Evolutionary conservation across 2,329 filamentous ascomycete genomes (phyloP).

Genomic region (Juglanconis oblonga): DNA sequence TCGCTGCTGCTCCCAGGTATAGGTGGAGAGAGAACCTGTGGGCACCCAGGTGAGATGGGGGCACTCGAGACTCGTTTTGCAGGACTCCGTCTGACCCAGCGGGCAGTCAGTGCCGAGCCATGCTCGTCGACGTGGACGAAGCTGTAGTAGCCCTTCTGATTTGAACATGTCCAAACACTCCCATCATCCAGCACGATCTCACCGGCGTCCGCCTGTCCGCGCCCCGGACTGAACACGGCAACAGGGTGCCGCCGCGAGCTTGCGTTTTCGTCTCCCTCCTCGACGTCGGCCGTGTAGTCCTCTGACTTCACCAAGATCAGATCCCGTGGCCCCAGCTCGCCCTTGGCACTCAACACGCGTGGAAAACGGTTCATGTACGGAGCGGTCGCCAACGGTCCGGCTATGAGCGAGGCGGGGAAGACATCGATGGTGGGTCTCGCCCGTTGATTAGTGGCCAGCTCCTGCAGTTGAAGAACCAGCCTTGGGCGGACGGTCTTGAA

Average conservation of each 20-base stretch:
- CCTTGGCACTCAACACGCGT: conserved; percentile 60
- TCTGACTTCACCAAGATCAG: conserved; percentile 71
- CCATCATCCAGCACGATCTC: conserved; percentile 68
- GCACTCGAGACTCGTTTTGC: conserved; percentile 23
- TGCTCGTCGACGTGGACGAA: conserved; percentile 59
- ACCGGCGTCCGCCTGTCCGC: conserved; percentile 48
- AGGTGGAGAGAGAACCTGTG: background rate
- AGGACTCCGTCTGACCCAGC: conserved; percentile 61
- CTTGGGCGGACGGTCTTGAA: conserved; percentile 66
- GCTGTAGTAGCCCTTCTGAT: conserved; percentile 60
- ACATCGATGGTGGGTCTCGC: conserved; percentile 70
- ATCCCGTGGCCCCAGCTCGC: conserved; percentile 65
- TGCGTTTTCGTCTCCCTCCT: conserved; percentile 36
- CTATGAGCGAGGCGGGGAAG: conserved; percentile 63
- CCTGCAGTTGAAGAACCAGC: conserved; percentile 69
- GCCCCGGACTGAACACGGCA: conserved; percentile 64
- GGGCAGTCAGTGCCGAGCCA: conserved; percentile 57
- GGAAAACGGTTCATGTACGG: conserved; percentile 60
- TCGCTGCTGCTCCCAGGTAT: conserved; percentile 23
- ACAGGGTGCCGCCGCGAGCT: conserved; percentile 47
- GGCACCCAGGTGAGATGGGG: conserved; percentile 10
- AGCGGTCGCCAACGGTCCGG: conserved; percentile 54
- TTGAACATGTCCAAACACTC: conserved; percentile 53
- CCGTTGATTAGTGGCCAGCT: conserved; percentile 54
- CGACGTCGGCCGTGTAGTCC: conserved; percentile 49